Conservation (phyloP, 331 rosid genomes). For the Dryas integrifolia region DNA sequence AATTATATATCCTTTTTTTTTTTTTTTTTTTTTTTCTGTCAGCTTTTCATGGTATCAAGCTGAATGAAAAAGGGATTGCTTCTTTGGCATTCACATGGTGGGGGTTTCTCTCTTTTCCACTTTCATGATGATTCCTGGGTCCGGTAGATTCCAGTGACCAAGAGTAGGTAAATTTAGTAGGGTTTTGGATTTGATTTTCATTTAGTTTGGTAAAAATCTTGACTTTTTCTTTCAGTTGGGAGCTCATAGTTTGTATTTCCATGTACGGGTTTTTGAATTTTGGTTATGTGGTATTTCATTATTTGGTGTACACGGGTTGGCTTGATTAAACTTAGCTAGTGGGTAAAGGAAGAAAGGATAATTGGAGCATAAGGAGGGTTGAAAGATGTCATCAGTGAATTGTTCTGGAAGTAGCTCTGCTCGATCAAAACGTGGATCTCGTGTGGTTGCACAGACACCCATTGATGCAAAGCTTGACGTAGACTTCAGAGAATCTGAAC, state of each 20-base stretch:
- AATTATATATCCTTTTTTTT: background rate
- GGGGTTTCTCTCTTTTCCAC: constrained; percentile 18
- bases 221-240: background rate
- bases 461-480: constrained; percentile 42
- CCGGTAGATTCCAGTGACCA: constrained; percentile 11
- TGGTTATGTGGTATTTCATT: background rate
- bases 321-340: constrained; percentile 17
- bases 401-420: constrained; percentile 31
- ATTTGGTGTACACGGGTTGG: background rate
- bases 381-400: constrained; percentile 32
- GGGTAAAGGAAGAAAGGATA: background rate
- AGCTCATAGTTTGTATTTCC: background rate
- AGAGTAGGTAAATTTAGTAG: constrained; percentile 10
- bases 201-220: background rate
- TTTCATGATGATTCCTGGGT: constrained; percentile 21
- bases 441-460: constrained; percentile 35
- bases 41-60: constrained; percentile 2
- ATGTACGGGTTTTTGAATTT: constrained; percentile 5
- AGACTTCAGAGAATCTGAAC: constrained; percentile 33
- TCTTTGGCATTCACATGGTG: constrained; percentile 16
- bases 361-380: constrained; percentile 13
- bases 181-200: constrained; percentile 20
- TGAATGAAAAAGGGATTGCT: constrained; percentile 3
- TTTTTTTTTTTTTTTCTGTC: background rate
- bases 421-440: constrained; percentile 32